Base-by-base conservation (phyloP, 495 filamentous ascomycete species). In the Aspergillus mulundensis region DNA sequence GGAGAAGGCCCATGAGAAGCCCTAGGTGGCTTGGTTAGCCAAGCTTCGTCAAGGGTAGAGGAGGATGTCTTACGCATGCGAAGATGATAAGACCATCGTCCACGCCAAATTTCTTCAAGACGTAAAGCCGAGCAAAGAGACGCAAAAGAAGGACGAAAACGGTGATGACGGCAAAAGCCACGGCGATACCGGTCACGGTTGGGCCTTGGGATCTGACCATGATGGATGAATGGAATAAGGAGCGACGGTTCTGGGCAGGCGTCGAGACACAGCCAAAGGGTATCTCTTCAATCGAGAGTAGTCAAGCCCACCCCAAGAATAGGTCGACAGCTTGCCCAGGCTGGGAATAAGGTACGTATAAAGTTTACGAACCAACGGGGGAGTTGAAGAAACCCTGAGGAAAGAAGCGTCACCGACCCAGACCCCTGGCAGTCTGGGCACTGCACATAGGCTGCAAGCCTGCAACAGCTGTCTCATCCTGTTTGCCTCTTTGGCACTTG, bases 61-160 rank as follows among this genome's bases (percentile, higher is more conserved):
- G 8, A 8, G 10, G 15, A 7, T 21, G 25, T 45, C 68, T 62
- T 70, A 75, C 70, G 63, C 63, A 66, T 47, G 72, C 72, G 24
- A 53, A 45, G 19, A 72, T 65, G 24, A 73, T 75, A 11, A 75
- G 58, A 55, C 69, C 72, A 45, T 75, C 72, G 57, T 75, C 72
- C 1, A 66, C 1, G 2, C 69, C 66, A 66, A 73, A 68, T 38
- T 64, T 59, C 14, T 64, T 60, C 45, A 73, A 36, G 1, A 75
- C 70, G 53, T 62, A 69, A 20, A 71, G 46, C 7, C 72, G 68
- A 0, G 72, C 59, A 54, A 75, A 75, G 32, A 75, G 59, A 30
- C 72, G 57, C 42, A 75, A 58, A 45, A 28, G 47, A n/a, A 75
- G 39, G 12, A 75, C 69, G n/a, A 71, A 11, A 18, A 72, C 65